phyloP scores from a whole-genome alignment of 2,329 filamentous ascomycete species.

The Ophiostoma australiae region DNA sequence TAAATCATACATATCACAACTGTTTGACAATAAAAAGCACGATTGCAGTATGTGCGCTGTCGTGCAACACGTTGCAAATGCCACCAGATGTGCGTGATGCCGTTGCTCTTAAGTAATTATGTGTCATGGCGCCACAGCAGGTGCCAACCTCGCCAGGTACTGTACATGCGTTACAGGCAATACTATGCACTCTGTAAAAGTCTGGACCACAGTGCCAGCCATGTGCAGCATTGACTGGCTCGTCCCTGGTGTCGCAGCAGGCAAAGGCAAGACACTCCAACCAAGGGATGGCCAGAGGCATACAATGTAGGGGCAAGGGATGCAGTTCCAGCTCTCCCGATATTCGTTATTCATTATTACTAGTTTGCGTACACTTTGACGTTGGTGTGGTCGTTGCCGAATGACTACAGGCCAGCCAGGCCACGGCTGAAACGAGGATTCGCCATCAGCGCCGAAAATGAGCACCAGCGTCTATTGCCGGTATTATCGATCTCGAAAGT shows the following conservation, averaged over 20 bases:
- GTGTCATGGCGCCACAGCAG: constrained; percentile 30
- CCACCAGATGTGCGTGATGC: constrained; percentile 13
- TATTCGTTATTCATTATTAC: too few species aligned
- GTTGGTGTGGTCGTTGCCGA: too few species aligned
- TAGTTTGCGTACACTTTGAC: too few species aligned
- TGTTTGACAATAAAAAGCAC: too few species aligned
- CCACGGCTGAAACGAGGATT: neutral
- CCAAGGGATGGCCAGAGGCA: neutral
- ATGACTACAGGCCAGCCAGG: neutral
- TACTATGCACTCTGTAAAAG: too few species aligned
- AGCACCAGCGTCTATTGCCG: neutral
- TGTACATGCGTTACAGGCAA: too few species aligned
- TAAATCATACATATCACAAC: neutral
- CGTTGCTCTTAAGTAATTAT: constrained; percentile 34
- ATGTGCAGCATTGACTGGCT: constrained; percentile 10
- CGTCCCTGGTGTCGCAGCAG: neutral
- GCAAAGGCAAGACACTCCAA: neutral
- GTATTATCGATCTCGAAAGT: neutral
- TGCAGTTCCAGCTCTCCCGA: neutral
- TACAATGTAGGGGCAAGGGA: neutral
- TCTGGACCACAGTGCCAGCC: neutral
- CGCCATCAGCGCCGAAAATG: neutral
- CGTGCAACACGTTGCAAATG: constrained; percentile 7
- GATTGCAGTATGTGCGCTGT: neutral
- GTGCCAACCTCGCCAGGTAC: neutral